Evolutionary conservation across 768 basidiomycete species (phyloP).

Genomic region (Tulasnella sp.): DNA sequence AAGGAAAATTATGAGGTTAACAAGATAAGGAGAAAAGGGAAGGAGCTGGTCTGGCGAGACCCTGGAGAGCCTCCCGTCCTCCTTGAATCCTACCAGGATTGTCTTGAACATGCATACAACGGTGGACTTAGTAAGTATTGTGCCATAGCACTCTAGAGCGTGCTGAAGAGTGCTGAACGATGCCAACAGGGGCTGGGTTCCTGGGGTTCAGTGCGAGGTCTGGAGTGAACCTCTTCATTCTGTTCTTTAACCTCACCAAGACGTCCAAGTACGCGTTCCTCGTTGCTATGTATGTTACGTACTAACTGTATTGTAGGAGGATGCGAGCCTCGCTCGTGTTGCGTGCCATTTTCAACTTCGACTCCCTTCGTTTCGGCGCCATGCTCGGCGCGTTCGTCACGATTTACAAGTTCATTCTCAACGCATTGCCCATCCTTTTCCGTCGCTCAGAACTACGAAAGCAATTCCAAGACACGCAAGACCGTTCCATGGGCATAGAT

Average conservation of each 20-base stretch:
- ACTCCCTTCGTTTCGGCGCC: conserved; percentile 75
- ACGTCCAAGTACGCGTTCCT: conserved; percentile 49
- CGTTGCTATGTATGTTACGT: not conserved
- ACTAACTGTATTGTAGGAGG: conserved; percentile 37
- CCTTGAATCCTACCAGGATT: conserved; percentile 52
- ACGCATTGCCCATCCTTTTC: conserved; percentile 64
- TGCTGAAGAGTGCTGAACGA: not conserved
- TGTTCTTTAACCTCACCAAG: conserved; percentile 59
- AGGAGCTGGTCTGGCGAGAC: conserved; percentile 77
- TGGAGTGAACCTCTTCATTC: conserved; percentile 70
- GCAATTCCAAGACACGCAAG: conserved; percentile 18
- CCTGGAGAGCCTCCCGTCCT: conserved; percentile 70
- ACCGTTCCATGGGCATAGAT: no score
- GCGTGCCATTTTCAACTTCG: conserved; percentile 74
- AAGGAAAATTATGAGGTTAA: conserved; percentile 43
- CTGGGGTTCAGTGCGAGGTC: conserved; percentile 81
- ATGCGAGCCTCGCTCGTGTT: conserved; percentile 57
- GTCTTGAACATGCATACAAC: conserved; percentile 58
- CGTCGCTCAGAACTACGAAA: conserved; percentile 25
- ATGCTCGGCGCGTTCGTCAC: conserved; percentile 54
- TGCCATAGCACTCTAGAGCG: not conserved
- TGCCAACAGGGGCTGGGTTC: conserved; percentile 59
- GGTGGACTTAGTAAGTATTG: conserved; percentile 61
- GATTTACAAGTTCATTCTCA: conserved; percentile 71
- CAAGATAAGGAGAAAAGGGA: conserved; percentile 40